Evolutionary conservation across 2,329 filamentous ascomycete species (phyloP).

Genomic region (Periconia digitata): DNA sequence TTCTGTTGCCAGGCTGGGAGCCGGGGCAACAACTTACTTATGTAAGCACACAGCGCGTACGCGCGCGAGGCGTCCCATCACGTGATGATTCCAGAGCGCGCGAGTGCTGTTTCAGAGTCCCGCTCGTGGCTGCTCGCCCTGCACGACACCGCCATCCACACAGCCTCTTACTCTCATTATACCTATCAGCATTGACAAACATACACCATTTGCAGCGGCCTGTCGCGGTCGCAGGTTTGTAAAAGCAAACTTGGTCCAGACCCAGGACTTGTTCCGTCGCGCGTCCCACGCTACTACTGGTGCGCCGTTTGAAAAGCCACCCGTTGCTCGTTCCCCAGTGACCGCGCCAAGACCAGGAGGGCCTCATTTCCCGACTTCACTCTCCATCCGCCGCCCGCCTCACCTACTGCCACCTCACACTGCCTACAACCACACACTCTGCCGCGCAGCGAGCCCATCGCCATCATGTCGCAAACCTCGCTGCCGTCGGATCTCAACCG

Average conservation of each 20-base stretch:
- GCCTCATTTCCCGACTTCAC: conserved; percentile 37
- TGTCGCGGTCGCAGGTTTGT: background rate
- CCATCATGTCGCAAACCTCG: conserved; percentile 29
- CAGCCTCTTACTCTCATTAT: background rate
- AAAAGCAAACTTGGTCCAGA: background rate
- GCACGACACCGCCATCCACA: background rate
- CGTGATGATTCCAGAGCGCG: background rate
- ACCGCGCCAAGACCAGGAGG: conserved; percentile 36
- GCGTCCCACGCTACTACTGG: conserved; percentile 11
- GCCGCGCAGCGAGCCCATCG: conserved; percentile 2
- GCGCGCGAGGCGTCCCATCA: too few relatives aligned
- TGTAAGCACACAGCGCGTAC: too few relatives aligned
- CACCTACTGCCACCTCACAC: conserved; percentile 3
- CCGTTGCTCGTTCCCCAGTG: conserved; percentile 28
- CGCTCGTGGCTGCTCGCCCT: background rate
- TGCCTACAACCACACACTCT: conserved; percentile 8
- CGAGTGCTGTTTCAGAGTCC: background rate
- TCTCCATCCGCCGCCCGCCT: conserved; percentile 11
- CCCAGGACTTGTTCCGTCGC: background rate
- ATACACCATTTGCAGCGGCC: background rate
- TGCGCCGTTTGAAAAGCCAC: conserved; percentile 25
- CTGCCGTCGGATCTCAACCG: conserved; percentile 48
- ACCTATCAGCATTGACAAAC: background rate
- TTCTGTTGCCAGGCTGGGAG: too few relatives aligned
- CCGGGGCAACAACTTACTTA: background rate